Percentiles rank a stretch among this genome's conserved stretches.
These are phyloP conservation scores for Rhizophagus clarus DNA, from an alignment of 192 early-diverging fungal genomes.

Conservation along the genomic window DNA sequence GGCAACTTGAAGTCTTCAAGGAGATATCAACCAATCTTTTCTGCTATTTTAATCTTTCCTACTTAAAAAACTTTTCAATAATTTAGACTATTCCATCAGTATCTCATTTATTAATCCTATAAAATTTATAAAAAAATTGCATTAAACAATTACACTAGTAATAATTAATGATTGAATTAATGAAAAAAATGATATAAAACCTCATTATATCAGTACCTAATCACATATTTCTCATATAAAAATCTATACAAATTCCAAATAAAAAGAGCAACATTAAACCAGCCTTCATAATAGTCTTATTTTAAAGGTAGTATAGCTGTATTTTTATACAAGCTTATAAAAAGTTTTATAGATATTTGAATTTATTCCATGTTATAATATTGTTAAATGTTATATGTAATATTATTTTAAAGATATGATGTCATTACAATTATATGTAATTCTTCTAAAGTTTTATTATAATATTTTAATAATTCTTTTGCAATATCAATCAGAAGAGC, in stretches of 20 bases:
- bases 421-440: neutral
- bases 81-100: slow-evolving; percentile 16
- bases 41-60: neutral
- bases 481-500: neutral
- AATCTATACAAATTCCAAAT: slow-evolving; percentile 8
- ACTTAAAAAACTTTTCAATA: neutral
- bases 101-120: neutral
- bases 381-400: neutral
- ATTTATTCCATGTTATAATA: neutral
- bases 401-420: neutral
- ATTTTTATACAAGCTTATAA: slow-evolving; percentile 3
- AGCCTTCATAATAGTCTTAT: neutral
- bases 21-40: neutral
- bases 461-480: neutral
- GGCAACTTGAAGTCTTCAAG: neutral
- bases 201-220: slow-evolving; percentile 2
- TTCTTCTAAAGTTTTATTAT: neutral
- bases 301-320: neutral
- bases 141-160: neutral
- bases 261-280: neutral
- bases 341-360: neutral
- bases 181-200: neutral
- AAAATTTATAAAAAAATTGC: neutral
- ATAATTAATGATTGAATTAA: neutral
- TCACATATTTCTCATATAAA: neutral